Percentiles rank a stretch among this genome's conserved stretches.
Conservation (phyloP, 1,284 basidiomycete genomes). For the Ustilago loliicola region DNA sequence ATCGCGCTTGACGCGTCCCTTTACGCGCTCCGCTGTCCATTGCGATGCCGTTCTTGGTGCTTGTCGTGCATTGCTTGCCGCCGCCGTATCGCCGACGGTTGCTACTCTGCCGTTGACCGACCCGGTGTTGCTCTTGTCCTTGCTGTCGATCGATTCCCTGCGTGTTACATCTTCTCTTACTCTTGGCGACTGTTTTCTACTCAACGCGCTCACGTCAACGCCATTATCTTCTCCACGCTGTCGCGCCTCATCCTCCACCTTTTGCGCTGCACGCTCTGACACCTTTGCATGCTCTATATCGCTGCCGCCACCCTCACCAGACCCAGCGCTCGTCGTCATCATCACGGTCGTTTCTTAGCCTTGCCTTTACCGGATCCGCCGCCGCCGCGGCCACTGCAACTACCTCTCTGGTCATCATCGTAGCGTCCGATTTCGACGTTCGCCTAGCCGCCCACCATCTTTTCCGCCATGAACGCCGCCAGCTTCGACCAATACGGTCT, state of each 20-base stretch:
- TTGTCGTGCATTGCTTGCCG: neutral
- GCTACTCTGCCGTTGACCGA: neutral
- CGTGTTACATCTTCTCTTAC: constrained; percentile 14
- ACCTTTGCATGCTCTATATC: neutral
- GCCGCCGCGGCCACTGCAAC: neutral
- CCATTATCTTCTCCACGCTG: constrained; percentile 13
- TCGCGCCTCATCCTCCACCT: constrained; percentile 22
- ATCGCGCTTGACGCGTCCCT: constrained; percentile 5
- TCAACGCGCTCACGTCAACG: constrained; percentile 29
- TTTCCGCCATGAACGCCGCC: constrained; percentile 53
- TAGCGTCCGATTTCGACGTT: constrained; percentile 45
- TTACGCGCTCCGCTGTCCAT: constrained; percentile 1
- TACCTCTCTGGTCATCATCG: constrained; percentile 31
- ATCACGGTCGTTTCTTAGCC: neutral
- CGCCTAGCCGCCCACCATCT: constrained; percentile 47
- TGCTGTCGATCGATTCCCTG: neutral
- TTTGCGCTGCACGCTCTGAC: neutral
- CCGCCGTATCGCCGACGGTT: neutral
- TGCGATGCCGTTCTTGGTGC: neutral
- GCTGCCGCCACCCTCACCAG: neutral
- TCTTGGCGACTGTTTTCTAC: neutral
- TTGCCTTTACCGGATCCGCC: neutral
- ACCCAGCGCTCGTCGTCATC: neutral
- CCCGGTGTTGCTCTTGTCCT: neutral
- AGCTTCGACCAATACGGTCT: constrained; percentile 56